A percentile compares a stretch with the other conserved stretches of the same genome.
Conservation (phyloP, 179 eudicot species). For the Vitellaria paradoxa region DNA sequence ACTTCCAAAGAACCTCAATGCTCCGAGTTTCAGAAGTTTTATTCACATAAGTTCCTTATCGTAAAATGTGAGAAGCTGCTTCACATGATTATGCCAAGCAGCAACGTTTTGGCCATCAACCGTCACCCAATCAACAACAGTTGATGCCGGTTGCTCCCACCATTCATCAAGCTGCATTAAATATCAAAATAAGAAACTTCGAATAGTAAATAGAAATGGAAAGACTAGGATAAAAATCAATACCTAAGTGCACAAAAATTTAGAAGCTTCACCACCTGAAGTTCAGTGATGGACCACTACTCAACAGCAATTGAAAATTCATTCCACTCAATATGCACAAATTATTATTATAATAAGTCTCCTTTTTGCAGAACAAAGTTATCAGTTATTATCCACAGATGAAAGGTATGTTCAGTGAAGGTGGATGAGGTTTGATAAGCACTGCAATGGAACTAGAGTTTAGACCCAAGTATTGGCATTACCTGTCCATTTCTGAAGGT, state of each 20-base stretch:
- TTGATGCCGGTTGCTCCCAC: slow-evolving; percentile 99
- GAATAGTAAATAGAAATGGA: not conserved
- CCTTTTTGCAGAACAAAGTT: not conserved
- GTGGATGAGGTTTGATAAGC: not conserved
- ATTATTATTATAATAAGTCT: too few relatives aligned
- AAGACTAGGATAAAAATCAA: too few relatives aligned
- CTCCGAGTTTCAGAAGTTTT: not conserved
- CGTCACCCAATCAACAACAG: slow-evolving; percentile 87
- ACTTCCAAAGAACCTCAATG: not conserved
- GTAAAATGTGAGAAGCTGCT: slow-evolving; percentile 82
- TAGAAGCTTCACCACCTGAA: not conserved
- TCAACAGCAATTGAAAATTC: not conserved
- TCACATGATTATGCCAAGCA: slow-evolving; percentile 91
- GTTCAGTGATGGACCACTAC: not conserved
- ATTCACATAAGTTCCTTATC: slow-evolving; percentile 61
- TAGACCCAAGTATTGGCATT: not conserved
- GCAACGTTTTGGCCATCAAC: slow-evolving; percentile 91
- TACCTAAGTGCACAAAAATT: not conserved
- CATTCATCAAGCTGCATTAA: slow-evolving; percentile 87
- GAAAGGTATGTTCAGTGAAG: not conserved
- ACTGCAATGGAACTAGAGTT: not conserved
- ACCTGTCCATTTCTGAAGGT: not conserved
- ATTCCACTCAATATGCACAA: not conserved
- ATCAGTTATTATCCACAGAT: not conserved
- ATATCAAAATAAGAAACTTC: slow-evolving; percentile 4